Percentiles rank a stretch among this genome's conserved stretches.
phyloP scores from a whole-genome alignment of 2,329 filamentous ascomycete genomes.

The Fusarium robinianum region DNA sequence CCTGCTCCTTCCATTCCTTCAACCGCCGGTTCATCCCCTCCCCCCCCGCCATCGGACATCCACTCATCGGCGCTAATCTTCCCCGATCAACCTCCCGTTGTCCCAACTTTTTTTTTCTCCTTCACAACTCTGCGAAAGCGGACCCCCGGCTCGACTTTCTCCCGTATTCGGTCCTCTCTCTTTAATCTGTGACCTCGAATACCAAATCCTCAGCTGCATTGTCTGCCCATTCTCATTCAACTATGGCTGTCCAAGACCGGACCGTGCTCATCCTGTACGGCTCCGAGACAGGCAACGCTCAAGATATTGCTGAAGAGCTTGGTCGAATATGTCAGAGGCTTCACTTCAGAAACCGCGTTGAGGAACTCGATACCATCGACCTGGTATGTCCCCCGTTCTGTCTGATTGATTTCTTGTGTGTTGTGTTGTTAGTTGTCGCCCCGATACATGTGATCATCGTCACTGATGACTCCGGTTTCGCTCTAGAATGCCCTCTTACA shows the following conservation, averaged over 20 bases:
- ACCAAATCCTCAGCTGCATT: no score
- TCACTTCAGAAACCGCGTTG: conserved; percentile 75
- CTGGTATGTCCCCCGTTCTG: conserved; percentile 61
- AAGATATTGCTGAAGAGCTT: conserved; percentile 87
- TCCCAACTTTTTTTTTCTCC: background rate
- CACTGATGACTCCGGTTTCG: conserved; percentile 22
- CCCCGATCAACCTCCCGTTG: conserved; percentile 7
- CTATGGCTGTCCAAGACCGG: conserved; percentile 41
- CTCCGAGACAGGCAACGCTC: conserved; percentile 92
- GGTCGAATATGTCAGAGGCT: conserved; percentile 74
- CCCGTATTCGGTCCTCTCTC: no score
- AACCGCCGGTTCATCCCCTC: conserved; percentile 9
- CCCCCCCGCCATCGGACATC: conserved; percentile 30
- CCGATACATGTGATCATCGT: background rate
- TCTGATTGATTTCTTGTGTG: background rate
- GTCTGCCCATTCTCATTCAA: background rate
- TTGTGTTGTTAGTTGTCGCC: no score
- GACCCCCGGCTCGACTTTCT: conserved; percentile 2
- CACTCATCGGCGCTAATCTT: conserved; percentile 29
- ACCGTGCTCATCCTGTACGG: conserved; percentile 79
- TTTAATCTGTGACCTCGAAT: no score
- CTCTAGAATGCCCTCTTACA: conserved; percentile 55
- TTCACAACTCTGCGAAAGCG: conserved; percentile 10
- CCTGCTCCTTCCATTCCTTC: no score
- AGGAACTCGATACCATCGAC: conserved; percentile 76